phyloP scores from a whole-genome alignment of 2,329 filamentous ascomycete genomes.

The Pestalotiopsis fici region DNA sequence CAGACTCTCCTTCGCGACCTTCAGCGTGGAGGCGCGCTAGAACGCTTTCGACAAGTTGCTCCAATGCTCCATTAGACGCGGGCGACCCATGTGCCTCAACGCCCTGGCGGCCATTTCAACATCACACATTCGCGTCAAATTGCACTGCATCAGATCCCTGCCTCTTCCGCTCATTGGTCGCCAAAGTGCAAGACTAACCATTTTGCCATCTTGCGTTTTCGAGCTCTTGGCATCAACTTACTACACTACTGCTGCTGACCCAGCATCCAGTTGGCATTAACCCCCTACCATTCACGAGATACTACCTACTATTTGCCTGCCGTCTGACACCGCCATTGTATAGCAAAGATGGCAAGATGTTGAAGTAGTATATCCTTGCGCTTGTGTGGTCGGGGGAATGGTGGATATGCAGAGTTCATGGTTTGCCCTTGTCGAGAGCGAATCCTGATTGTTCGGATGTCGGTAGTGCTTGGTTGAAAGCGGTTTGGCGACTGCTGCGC shows the following conservation, averaged over 20 bases:
- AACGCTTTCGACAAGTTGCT: constrained; percentile 5
- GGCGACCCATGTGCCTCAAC: constrained; percentile 3
- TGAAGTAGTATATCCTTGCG: not conserved
- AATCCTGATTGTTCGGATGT: not conserved
- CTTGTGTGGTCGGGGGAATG: not conserved
- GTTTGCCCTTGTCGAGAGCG: not conserved
- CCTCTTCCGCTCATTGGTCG: constrained; percentile 2
- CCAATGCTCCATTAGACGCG: constrained; percentile 10
- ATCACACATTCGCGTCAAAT: constrained; percentile 12
- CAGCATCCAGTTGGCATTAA: constrained; percentile 1
- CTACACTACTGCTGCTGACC: not conserved
- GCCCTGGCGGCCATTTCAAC: constrained; percentile 4
- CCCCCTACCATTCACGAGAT: not conserved
- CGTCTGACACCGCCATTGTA: not conserved
- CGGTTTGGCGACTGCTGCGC: not conserved
- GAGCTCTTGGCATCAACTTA: not conserved
- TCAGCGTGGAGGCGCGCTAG: constrained; percentile 5
- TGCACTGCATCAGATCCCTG: constrained; percentile 11
- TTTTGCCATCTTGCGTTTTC: not conserved
- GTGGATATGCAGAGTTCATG: not conserved
- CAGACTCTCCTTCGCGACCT: not conserved
- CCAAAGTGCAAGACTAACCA: constrained; percentile 1
- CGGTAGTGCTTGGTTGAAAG: not conserved
- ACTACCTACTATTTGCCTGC: not conserved
- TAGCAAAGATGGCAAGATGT: not conserved